Conservation (phyloP, 2,329 filamentous ascomycete genomes). For the Arthrobotrys pseudoclavata region DNA sequence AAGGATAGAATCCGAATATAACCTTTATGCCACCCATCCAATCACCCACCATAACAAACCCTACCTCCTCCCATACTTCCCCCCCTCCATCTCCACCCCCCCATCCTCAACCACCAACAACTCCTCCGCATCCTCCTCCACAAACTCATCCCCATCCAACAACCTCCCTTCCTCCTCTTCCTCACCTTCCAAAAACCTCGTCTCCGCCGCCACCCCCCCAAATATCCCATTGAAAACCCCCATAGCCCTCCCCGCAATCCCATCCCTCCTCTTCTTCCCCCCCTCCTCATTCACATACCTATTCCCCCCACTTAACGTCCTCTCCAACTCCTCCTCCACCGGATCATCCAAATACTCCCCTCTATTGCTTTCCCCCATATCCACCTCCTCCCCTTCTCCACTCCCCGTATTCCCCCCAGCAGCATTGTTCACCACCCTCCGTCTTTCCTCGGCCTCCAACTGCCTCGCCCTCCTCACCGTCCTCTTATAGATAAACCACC, state of each 20-base stretch:
- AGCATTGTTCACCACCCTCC: slow-evolving; percentile 29
- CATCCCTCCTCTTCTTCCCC: slow-evolving; percentile 16
- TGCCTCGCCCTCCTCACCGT: slow-evolving; percentile 61
- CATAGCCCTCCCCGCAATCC: slow-evolving; percentile 51
- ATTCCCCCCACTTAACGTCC: slow-evolving; percentile 45
- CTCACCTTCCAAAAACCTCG: slow-evolving; percentile 58
- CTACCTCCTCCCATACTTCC: slow-evolving; percentile 1
- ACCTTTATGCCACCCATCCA: too few relatives aligned
- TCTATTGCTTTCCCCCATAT: slow-evolving; percentile 12
- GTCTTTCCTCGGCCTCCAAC: slow-evolving; percentile 62
- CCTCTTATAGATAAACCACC: slow-evolving; percentile 81
- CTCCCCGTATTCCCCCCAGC: slow-evolving; percentile 11
- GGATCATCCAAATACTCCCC: slow-evolving; percentile 60
- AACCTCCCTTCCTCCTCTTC: slow-evolving; percentile 53
- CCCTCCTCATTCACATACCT: slow-evolving; percentile 41
- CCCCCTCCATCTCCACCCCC: slow-evolving; percentile 25
- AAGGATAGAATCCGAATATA: too few relatives aligned
- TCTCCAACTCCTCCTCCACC: slow-evolving; percentile 57
- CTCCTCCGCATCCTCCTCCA: slow-evolving; percentile 61
- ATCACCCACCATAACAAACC: background rate
- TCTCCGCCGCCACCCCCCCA: slow-evolving; percentile 37
- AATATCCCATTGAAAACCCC: slow-evolving; percentile 54
- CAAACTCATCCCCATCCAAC: slow-evolving; percentile 56
- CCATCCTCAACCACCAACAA: slow-evolving; percentile 60
- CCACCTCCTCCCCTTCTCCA: slow-evolving; percentile 16